A percentile compares a stretch with the other conserved stretches of the same genome.
Conservation (phyloP, 139 green algal genomes). For the Tetraselmis striata region DNA sequence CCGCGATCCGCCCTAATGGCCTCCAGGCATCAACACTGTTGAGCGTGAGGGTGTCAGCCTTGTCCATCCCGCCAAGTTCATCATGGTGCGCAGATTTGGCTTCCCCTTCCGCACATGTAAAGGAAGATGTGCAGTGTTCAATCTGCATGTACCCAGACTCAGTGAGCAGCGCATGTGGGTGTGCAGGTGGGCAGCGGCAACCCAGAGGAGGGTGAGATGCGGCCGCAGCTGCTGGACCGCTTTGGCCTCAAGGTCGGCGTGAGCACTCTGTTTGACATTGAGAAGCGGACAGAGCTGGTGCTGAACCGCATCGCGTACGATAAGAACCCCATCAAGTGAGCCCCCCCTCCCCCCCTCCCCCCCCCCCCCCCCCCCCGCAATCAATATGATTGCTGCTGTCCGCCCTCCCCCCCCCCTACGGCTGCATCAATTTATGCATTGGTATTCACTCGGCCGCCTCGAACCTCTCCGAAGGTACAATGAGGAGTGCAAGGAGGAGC, state of each 20-base stretch:
- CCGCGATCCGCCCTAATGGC: too few relatives aligned
- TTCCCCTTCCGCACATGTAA: too few relatives aligned
- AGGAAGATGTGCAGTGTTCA: too few relatives aligned
- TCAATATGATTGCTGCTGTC: too few relatives aligned
- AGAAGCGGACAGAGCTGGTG: slow-evolving; percentile 73
- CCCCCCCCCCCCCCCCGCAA: too few relatives aligned
- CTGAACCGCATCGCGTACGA: slow-evolving; percentile 84
- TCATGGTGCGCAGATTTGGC: slow-evolving; percentile 71
- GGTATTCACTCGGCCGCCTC: too few relatives aligned
- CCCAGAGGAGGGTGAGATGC: slow-evolving; percentile 81
- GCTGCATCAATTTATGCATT: too few relatives aligned
- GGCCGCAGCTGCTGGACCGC: slow-evolving; percentile 91
- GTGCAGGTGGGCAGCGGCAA: slow-evolving; percentile 29
- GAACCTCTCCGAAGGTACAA: too few relatives aligned
- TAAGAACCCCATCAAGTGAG: slow-evolving; percentile 1
- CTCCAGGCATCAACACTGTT: slow-evolving; percentile 78
- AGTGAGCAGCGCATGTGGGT: too few relatives aligned
- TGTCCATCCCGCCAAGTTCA: slow-evolving; percentile 86
- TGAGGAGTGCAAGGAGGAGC: slow-evolving; percentile 37
- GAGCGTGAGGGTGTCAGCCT: slow-evolving; percentile 91
- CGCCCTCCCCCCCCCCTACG: too few relatives aligned
- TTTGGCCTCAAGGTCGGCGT: slow-evolving; percentile 86
- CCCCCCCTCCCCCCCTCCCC: too few relatives aligned
- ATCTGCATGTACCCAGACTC: too few relatives aligned
- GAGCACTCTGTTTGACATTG: slow-evolving; percentile 63